Conservation (phyloP, 192 early-diverging fungal genomes). For the Podochytrium sp. region DNA sequence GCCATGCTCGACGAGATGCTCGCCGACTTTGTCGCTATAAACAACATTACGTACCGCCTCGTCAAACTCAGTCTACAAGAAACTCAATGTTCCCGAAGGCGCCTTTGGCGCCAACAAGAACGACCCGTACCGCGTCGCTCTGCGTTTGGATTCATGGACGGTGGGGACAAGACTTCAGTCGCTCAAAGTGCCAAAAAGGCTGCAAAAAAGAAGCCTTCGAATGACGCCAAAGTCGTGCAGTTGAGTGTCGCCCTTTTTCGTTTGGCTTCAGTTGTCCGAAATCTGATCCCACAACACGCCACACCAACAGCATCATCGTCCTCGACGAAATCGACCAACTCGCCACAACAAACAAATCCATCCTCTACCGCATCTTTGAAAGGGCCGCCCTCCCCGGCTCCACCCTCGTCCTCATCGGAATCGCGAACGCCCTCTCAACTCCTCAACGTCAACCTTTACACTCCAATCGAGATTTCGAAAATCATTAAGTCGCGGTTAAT, state of each 20-base stretch:
- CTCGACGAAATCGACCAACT: conserved; percentile 95
- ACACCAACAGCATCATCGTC: conserved; percentile 66
- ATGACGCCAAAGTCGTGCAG: conserved; percentile 1
- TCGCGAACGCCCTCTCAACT: conserved; percentile 91
- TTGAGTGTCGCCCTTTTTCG: conserved; percentile 5
- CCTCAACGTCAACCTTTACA: conserved; percentile 88
- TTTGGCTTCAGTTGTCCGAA: background rate
- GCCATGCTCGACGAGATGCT: conserved; percentile 37
- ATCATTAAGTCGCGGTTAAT: conserved; percentile 86
- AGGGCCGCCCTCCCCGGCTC: conserved; percentile 67
- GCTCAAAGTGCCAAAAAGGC: background rate
- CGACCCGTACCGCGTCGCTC: conserved; percentile 14
- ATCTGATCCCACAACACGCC: too few species aligned
- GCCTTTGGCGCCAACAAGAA: conserved; percentile 48
- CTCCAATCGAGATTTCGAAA: conserved; percentile 78
- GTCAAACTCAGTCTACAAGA: conserved; percentile 72
- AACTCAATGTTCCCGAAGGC: conserved; percentile 57
- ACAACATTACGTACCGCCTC: conserved; percentile 32
- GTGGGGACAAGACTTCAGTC: conserved; percentile 5
- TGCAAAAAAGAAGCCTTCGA: background rate
- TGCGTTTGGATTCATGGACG: conserved; percentile 17
- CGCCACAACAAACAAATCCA: conserved; percentile 76
- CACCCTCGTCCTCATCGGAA: conserved; percentile 81
- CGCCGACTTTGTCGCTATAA: conserved; percentile 22
- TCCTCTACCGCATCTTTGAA: conserved; percentile 89